Conservation (phyloP, 768 basidiomycete genomes). For the Crucibulum laeve region DNA sequence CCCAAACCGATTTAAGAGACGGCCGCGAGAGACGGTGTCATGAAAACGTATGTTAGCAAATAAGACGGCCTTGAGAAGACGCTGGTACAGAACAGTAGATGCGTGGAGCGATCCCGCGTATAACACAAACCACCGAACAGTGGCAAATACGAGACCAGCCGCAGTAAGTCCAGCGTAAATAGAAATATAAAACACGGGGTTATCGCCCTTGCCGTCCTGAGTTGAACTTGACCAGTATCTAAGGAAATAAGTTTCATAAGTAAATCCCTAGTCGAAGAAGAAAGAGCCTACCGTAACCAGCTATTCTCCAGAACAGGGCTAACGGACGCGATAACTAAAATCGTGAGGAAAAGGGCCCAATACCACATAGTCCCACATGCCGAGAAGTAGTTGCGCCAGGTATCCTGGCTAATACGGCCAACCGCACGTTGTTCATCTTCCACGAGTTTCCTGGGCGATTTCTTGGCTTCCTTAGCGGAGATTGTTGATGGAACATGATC, state of each 20-base stretch:
- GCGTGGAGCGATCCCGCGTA: constrained; percentile 84
- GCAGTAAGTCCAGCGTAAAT: constrained; percentile 58
- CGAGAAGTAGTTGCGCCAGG: constrained; percentile 51
- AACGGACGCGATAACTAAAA: constrained; percentile 45
- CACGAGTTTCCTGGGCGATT: too few species aligned
- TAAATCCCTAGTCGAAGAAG: too few species aligned
- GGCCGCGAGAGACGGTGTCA: constrained; percentile 84
- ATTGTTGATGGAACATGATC: too few species aligned
- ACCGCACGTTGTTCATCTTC: constrained; percentile 70
- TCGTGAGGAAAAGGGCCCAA: constrained; percentile 35
- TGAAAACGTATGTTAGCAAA: constrained; percentile 92
- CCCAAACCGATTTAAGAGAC: constrained; percentile 78
- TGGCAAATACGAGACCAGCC: constrained; percentile 46
- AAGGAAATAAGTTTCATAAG: too few species aligned
- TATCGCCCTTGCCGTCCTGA: constrained; percentile 33
- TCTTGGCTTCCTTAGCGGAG: too few species aligned
- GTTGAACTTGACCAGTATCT: constrained; percentile 56
- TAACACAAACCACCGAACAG: constrained; percentile 65
- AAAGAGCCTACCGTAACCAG: constrained; percentile 61
- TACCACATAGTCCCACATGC: neutral
- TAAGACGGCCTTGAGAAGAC: constrained; percentile 72
- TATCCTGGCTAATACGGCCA: constrained; percentile 50
- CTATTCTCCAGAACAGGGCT: constrained; percentile 61
- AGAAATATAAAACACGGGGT: constrained; percentile 58
- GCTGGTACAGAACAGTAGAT: constrained; percentile 71